A percentile compares a stretch with the other conserved stretches of the same genome.
Conservation (phyloP, 345 rosid genomes). For the Mercurialis annua region DNA sequence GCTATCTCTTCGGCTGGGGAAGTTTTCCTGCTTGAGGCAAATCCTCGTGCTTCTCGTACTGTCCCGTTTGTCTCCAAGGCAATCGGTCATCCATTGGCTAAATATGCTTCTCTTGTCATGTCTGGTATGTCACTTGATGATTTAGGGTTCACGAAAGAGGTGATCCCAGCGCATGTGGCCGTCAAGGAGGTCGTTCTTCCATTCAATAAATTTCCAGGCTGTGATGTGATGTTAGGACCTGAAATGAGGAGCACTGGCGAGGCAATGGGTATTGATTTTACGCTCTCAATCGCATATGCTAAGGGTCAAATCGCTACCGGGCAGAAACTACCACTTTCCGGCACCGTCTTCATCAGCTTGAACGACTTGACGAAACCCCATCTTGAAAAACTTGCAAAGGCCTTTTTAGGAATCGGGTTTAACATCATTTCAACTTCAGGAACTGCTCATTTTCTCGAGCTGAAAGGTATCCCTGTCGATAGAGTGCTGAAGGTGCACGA, state of each 20-base stretch:
- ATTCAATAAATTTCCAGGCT: slow-evolving; percentile 90
- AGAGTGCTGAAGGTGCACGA: slow-evolving; percentile 88
- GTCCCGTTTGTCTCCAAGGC: slow-evolving; percentile 98
- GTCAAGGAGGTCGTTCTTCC: slow-evolving; percentile 98
- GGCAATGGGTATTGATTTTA: slow-evolving; percentile 88
- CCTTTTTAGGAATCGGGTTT: slow-evolving; percentile 75
- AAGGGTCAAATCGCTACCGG: slow-evolving; percentile 96
- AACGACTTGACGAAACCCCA: slow-evolving; percentile 82
- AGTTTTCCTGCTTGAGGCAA: slow-evolving; percentile 93
- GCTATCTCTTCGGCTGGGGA: slow-evolving; percentile 78
- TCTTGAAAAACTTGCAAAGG: slow-evolving; percentile 68
- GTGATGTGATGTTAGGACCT: slow-evolving; percentile 89
- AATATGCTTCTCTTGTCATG: slow-evolving; percentile 93
- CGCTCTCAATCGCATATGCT: slow-evolving; percentile 68
- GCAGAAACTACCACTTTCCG: slow-evolving; percentile 77
- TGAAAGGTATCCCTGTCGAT: slow-evolving; percentile 69
- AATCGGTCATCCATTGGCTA: slow-evolving; percentile 90
- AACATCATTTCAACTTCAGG: slow-evolving; percentile 80
- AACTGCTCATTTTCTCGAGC: slow-evolving; percentile 78
- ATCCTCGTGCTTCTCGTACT: slow-evolving; percentile 96
- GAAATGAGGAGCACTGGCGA: slow-evolving; percentile 98
- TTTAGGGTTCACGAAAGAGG: slow-evolving; percentile 66
- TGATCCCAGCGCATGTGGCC: slow-evolving; percentile 73
- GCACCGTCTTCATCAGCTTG: slow-evolving; percentile 89
- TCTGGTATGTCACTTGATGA: slow-evolving; percentile 77